Conservation (phyloP, 2,329 filamentous ascomycete species). For the Dryadomyces sulphureus region DNA sequence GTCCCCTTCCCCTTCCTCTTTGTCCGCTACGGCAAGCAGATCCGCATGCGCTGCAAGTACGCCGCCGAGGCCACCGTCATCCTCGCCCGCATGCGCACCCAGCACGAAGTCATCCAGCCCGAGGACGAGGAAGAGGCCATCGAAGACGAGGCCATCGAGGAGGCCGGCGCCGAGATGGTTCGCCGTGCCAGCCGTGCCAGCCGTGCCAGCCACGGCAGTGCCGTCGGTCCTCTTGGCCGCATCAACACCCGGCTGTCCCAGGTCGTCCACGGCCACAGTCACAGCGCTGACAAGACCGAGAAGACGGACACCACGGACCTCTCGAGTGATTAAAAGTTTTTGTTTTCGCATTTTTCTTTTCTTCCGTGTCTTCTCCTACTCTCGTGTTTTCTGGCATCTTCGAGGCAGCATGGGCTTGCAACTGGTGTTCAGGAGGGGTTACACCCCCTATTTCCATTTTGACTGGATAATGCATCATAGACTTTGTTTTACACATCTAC, state of each 20-base stretch:
- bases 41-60: slow-evolving; percentile 55
- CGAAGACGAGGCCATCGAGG: slow-evolving; percentile 3
- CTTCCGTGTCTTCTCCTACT: no score
- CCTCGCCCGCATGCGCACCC: slow-evolving; percentile 28
- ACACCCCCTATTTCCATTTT: no score
- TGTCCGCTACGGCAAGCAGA: slow-evolving; percentile 51
- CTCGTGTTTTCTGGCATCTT: no score
- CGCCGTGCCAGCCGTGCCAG: slow-evolving; percentile 1
- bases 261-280: not conserved
- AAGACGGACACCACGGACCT: no score
- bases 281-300: not conserved
- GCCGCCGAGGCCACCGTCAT: slow-evolving; percentile 51
- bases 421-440: no score
- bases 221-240: not conserved
- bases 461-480: no score
- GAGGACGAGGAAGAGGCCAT: slow-evolving; percentile 12
- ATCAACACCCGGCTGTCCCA: not conserved
- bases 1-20: slow-evolving; percentile 64
- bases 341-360: no score
- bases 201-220: not conserved
- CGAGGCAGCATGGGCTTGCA: no score
- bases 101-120: slow-evolving; percentile 14
- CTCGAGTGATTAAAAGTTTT: no score
- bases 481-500: no score
- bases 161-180: slow-evolving; percentile 1